A percentile compares a stretch with the other conserved stretches of the same genome.
Conservation (phyloP, 2,329 filamentous ascomycete species). For the Epichloe hybrida region DNA sequence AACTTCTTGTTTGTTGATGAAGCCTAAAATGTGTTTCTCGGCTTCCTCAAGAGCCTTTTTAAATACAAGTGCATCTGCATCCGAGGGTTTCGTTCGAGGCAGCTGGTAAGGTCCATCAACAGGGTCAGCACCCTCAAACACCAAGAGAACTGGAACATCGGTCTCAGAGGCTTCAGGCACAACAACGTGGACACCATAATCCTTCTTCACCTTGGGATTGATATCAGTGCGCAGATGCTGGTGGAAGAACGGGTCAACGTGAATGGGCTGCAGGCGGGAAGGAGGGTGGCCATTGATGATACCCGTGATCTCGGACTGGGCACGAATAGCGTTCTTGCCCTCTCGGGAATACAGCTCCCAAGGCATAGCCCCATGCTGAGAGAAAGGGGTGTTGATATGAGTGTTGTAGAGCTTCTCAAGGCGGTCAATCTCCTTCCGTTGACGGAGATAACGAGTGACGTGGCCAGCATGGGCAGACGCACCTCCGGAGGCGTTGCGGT, state of each 20-base stretch:
- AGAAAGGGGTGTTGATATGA: constrained; percentile 72
- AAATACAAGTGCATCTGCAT: constrained; percentile 38
- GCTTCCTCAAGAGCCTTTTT: constrained; percentile 42
- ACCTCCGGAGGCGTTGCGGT: constrained; percentile 58
- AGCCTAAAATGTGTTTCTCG: constrained; percentile 39
- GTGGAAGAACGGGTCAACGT: constrained; percentile 70
- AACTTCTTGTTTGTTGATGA: constrained; percentile 45
- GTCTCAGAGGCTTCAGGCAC: constrained; percentile 51
- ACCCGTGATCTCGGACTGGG: constrained; percentile 60
- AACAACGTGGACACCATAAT: constrained; percentile 60
- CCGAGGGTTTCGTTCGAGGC: constrained; percentile 38
- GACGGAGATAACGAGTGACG: constrained; percentile 74
- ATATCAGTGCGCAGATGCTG: constrained; percentile 54
- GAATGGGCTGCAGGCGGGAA: constrained; percentile 50
- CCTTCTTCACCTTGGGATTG: constrained; percentile 47
- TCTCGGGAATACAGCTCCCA: constrained; percentile 87
- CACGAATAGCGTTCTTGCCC: constrained; percentile 67
- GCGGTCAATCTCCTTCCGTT: constrained; percentile 68
- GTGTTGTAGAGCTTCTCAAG: constrained; percentile 70
- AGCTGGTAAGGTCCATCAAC: constrained; percentile 35
- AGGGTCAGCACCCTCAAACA: constrained; percentile 54
- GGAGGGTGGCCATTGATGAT: constrained; percentile 65
- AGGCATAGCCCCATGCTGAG: constrained; percentile 53
- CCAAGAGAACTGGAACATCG: constrained; percentile 52
- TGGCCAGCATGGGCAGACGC: constrained; percentile 70